Evolutionary conservation across 2,329 filamentous ascomycete genomes (phyloP).

Genomic region (Pseudogymnoascus sp.): DNA sequence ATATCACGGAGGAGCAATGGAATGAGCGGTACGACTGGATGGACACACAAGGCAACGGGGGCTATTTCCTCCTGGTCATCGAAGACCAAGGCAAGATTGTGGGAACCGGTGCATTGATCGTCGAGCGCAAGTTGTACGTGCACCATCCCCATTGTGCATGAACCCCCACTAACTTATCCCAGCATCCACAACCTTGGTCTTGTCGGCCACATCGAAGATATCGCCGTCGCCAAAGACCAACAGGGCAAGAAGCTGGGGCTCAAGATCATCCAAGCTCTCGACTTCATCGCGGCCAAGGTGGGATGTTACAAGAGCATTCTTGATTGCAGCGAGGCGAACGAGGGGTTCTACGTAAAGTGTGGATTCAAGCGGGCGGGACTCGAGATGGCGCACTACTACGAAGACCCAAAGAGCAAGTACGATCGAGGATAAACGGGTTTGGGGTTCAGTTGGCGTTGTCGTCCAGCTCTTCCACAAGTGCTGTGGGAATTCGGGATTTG

Average conservation of each 20-base stretch:
- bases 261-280: slow-evolving; percentile 86
- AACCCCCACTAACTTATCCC: slow-evolving; percentile 20
- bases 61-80: slow-evolving; percentile 82
- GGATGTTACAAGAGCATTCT: slow-evolving; percentile 97
- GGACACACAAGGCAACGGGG: slow-evolving; percentile 54
- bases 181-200: slow-evolving; percentile 73
- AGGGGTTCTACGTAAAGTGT: slow-evolving; percentile 97
- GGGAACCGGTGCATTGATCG: slow-evolving; percentile 79
- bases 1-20: slow-evolving; percentile 68
- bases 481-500: not conserved
- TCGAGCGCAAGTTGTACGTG: slow-evolving; percentile 86
- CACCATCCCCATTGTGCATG: not conserved
- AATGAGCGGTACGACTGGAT: slow-evolving; percentile 75
- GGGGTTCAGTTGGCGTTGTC: not conserved
- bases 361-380: slow-evolving; percentile 86
- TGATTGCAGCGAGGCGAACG: slow-evolving; percentile 92
- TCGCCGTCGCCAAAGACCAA: slow-evolving; percentile 88
- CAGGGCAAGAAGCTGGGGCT: slow-evolving; percentile 96
- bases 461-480: slow-evolving; percentile 5
- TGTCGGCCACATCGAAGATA: slow-evolving; percentile 96
- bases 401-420: slow-evolving; percentile 15
- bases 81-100: slow-evolving; percentile 66
- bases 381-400: slow-evolving; percentile 94
- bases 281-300: slow-evolving; percentile 77
- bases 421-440: not conserved